phyloP scores from a whole-genome alignment of 2,329 filamentous ascomycete species.

The Hirsutella minnesotensis region DNA sequence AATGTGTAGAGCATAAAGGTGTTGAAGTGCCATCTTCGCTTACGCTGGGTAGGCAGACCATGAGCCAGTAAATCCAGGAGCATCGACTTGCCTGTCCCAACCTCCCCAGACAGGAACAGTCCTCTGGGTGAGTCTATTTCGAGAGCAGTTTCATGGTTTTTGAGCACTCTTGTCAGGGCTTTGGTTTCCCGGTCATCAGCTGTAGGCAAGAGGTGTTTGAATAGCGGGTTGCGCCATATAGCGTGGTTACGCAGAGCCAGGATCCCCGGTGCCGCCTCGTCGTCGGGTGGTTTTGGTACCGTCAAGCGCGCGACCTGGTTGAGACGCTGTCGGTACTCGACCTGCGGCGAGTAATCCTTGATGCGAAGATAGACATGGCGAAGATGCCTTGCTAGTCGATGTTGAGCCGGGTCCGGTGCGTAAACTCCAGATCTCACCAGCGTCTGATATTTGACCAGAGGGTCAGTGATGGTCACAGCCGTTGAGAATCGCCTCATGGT shows the following conservation, averaged over 20 bases:
- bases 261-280: constrained; percentile 18
- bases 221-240: constrained; percentile 46
- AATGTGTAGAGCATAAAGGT: constrained; percentile 75
- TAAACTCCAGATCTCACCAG: constrained; percentile 56
- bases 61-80: constrained; percentile 74
- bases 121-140: constrained; percentile 61
- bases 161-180: constrained; percentile 57
- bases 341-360: constrained; percentile 65
- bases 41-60: constrained; percentile 60
- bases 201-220: constrained; percentile 45
- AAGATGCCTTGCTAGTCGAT: constrained; percentile 62
- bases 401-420: constrained; percentile 58
- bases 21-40: constrained; percentile 72
- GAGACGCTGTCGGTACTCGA: constrained; percentile 56
- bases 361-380: constrained; percentile 65
- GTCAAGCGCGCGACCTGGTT: constrained; percentile 43
- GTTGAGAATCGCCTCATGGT: constrained; percentile 26
- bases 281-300: constrained; percentile 16
- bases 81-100: constrained; percentile 77
- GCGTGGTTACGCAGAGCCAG: constrained; percentile 42
- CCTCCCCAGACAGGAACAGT: constrained; percentile 67
- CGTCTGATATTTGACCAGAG: constrained; percentile 63
- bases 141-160: constrained; percentile 59
- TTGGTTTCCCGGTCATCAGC: constrained; percentile 44
- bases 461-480: constrained; percentile 54